Conservation (phyloP, 169 alveolate species). For the Blepharisma undulans region DNA sequence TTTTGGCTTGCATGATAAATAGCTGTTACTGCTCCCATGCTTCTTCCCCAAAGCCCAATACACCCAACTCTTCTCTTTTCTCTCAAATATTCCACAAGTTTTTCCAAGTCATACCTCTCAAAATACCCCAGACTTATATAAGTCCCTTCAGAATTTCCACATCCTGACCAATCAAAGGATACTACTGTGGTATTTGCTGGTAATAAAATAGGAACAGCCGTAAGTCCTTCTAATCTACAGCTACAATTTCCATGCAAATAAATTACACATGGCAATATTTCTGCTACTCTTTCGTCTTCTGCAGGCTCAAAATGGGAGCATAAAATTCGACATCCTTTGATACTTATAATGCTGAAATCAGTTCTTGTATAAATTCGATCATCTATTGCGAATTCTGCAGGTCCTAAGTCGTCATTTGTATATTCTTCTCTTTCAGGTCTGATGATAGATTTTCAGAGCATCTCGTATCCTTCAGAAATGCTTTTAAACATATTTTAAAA, state of each 20-base stretch:
- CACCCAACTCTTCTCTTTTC: slow-evolving; percentile 77
- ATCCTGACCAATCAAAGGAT: slow-evolving; percentile 91
- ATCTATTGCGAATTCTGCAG: slow-evolving; percentile 68
- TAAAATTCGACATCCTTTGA: slow-evolving; percentile 73
- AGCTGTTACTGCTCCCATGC: slow-evolving; percentile 96
- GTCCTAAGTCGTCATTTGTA: slow-evolving; percentile 73
- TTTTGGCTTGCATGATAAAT: slow-evolving; percentile 88
- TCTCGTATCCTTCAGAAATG: slow-evolving; percentile 40
- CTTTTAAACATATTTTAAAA: slow-evolving; percentile 11
- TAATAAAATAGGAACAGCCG: slow-evolving; percentile 81
- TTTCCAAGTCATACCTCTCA: slow-evolving; percentile 88
- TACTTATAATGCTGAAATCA: slow-evolving; percentile 82
- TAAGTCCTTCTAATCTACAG: slow-evolving; percentile 89
- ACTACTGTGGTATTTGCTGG: slow-evolving; percentile 88
- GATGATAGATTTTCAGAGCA: slow-evolving; percentile 87
- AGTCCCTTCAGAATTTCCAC: slow-evolving; percentile 83
- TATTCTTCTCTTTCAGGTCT: slow-evolving; percentile 89
- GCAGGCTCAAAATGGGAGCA: slow-evolving; percentile 92
- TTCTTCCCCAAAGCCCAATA: slow-evolving; percentile 93
- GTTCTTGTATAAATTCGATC: slow-evolving; percentile 72
- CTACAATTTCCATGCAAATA: slow-evolving; percentile 93
- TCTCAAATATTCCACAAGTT: slow-evolving; percentile 85
- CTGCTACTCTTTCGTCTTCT: slow-evolving; percentile 62
- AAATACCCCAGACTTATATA: slow-evolving; percentile 89
- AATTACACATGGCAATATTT: slow-evolving; percentile 91